Conservation (phyloP, 768 basidiomycete genomes). For the Kwoniella europaea region DNA sequence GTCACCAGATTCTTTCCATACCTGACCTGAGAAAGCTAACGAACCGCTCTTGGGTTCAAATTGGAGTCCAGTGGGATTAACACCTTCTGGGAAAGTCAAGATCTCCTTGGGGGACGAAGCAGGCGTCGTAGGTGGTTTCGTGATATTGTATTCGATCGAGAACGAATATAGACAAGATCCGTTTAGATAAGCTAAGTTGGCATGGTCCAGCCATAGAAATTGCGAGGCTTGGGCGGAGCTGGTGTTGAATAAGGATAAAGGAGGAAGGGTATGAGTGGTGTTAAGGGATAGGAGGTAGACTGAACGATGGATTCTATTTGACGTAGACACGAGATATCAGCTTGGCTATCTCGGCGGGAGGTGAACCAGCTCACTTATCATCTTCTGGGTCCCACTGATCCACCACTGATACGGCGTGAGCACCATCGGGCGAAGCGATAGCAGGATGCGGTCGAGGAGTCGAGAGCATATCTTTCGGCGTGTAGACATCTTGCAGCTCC, state of each 20-base stretch:
- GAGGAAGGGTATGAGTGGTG: constrained; percentile 10
- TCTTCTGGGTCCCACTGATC: constrained; percentile 40
- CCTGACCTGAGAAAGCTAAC: constrained; percentile 84
- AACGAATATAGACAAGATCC: constrained; percentile 27
- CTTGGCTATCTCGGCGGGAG: too few relatives aligned
- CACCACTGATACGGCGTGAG: constrained; percentile 34
- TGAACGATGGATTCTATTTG: constrained; percentile 29
- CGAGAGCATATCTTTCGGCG: constrained; percentile 49
- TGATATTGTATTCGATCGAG: constrained; percentile 4
- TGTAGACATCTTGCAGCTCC: constrained; percentile 27
- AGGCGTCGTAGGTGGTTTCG: background rate
- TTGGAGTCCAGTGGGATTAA: constrained; percentile 31
- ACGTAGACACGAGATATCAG: too few relatives aligned
- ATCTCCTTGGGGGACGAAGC: constrained; percentile 15
- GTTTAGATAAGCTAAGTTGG: constrained; percentile 37
- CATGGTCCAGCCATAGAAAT: constrained; percentile 36
- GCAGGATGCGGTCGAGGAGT: constrained; percentile 45
- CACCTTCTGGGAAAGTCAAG: constrained; percentile 41
- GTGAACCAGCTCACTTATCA: constrained; percentile 29
- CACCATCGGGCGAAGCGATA: constrained; percentile 32
- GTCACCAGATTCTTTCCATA: constrained; percentile 68
- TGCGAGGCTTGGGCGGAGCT: constrained; percentile 26
- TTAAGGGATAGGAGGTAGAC: constrained; percentile 46
- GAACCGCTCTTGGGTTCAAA: constrained; percentile 58
- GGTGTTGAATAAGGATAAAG: constrained; percentile 24